Conservation (phyloP, 2,329 filamentous ascomycete genomes). For the Scolecobasidium constrictum region DNA sequence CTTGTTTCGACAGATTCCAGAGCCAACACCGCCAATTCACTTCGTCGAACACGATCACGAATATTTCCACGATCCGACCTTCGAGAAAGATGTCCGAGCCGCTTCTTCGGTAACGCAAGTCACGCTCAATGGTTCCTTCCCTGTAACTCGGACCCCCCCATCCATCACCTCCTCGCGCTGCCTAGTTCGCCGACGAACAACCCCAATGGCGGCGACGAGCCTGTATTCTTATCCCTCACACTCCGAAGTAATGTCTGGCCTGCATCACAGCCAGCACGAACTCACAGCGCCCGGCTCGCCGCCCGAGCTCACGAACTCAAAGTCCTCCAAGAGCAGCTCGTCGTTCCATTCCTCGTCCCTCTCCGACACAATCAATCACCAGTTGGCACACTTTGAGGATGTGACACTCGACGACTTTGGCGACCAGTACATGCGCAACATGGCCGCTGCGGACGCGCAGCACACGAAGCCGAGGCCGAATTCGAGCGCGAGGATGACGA, state of each 20-base stretch:
- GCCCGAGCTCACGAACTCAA: slow-evolving; percentile 70
- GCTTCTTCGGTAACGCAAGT: too few species aligned
- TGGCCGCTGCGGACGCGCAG: neutral
- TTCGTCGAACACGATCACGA: too few species aligned
- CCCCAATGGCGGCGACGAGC: neutral
- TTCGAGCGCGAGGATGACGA: too few species aligned
- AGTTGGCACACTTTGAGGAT: slow-evolving; percentile 82
- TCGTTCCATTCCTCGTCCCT: slow-evolving; percentile 72
- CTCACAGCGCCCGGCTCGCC: slow-evolving; percentile 48
- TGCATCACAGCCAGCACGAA: neutral
- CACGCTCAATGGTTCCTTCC: too few species aligned
- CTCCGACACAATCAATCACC: slow-evolving; percentile 51
- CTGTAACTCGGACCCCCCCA: too few species aligned
- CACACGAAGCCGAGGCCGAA: neutral
- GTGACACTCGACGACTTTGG: slow-evolving; percentile 72
- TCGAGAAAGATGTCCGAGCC: too few species aligned
- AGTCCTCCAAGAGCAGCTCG: slow-evolving; percentile 83
- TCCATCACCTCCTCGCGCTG: too few species aligned
- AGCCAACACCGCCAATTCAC: too few species aligned
- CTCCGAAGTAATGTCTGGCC: neutral
- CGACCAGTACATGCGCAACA: slow-evolving; percentile 14
- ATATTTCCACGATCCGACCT: too few species aligned
- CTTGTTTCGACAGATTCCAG: too few species aligned
- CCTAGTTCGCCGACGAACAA: neutral
- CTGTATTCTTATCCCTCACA: neutral